Conservation (phyloP, 2,329 filamentous ascomycete genomes). For the Dactylellina cionopaga region DNA sequence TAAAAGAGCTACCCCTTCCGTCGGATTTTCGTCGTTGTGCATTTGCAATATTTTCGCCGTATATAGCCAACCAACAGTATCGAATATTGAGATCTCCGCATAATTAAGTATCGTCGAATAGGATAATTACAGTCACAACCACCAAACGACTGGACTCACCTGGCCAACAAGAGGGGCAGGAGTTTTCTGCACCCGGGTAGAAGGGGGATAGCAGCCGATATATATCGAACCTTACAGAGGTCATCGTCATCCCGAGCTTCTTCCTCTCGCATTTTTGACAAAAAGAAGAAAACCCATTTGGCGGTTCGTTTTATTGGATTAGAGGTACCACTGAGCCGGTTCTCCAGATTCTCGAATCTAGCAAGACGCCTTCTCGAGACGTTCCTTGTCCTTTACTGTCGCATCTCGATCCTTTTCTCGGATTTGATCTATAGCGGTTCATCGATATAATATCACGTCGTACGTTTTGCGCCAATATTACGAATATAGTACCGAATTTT, state of each 20-base stretch:
- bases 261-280: constrained; percentile 17
- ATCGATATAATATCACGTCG: constrained; percentile 19
- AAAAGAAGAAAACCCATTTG: constrained; percentile 25
- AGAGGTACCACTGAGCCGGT: constrained; percentile 9
- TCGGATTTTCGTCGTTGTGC: constrained; percentile 36
- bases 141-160: constrained; percentile 37
- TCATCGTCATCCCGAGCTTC: constrained; percentile 38
- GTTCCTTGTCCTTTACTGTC: constrained; percentile 19
- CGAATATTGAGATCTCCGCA: constrained; percentile 33
- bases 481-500: constrained; percentile 16
- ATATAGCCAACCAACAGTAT: constrained; percentile 49
- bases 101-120: constrained; percentile 50
- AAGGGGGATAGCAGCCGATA: constrained; percentile 36
- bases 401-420: constrained; percentile 28
- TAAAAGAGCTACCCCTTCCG: constrained; percentile 38
- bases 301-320: constrained; percentile 14
- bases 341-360: constrained; percentile 41
- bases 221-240: constrained; percentile 16
- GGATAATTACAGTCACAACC: constrained; percentile 51
- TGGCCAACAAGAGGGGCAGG: constrained; percentile 47
- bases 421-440: constrained; percentile 24
- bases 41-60: constrained; percentile 31
- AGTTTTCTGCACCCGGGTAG: constrained; percentile 36
- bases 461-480: constrained; percentile 36
- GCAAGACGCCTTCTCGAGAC: constrained; percentile 25